Base-by-base conservation (phyloP, 2,329 filamentous ascomycete species). In the Lachnellula suecica region DNA sequence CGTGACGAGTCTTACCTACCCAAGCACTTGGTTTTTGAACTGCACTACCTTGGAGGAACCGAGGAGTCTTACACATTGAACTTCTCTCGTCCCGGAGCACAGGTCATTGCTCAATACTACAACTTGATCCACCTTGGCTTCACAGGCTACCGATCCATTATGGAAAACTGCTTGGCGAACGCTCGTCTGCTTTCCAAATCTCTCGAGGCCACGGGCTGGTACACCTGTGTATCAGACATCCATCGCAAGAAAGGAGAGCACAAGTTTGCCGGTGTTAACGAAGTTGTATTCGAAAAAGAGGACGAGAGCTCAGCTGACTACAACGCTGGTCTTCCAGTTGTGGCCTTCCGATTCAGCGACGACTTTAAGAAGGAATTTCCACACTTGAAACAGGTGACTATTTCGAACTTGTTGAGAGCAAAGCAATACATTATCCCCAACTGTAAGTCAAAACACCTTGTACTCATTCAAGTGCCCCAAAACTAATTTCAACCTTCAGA, bases 401-500 rank as follows among this genome's bases (percentile, higher is more conserved):
- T 88, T 13, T 83, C 79, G 48, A 81, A 84, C 17, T 69, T 88
- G 37, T 69, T 88, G 50, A 76, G 85, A 13, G 80, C 81, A 4
- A 84, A 84, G 63, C 83, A 87, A 68, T 88, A 87, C 72, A 88
- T 88, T 54, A 83, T 88, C 52, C 85, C 84, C 20, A 88, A 88
- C 71, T 88, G 88, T 42, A 3, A 27, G 40, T 27, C 10, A 4
- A n/a, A n/a, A n/a, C 27, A 8, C 19, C 19, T 10, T 19, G 19
- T 40, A 22, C 19, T 22, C 8, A 11, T 10, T 40, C 35, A 22
- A 19, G 8, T 4, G 20, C 5, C 37, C n/a, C n/a, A 40, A 40
- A 23, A 22, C 37, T 40, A 3, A 40, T 40, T 2, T 1, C 20
- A 6, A 1, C 19, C 7, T 42, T 10, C 4, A 42, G 40, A 42